Evolutionary conservation across 164 flowering plant species (phyloP), one percentile per base, ranked within the genome.

Genomic region (Malania oleifera): DNA sequence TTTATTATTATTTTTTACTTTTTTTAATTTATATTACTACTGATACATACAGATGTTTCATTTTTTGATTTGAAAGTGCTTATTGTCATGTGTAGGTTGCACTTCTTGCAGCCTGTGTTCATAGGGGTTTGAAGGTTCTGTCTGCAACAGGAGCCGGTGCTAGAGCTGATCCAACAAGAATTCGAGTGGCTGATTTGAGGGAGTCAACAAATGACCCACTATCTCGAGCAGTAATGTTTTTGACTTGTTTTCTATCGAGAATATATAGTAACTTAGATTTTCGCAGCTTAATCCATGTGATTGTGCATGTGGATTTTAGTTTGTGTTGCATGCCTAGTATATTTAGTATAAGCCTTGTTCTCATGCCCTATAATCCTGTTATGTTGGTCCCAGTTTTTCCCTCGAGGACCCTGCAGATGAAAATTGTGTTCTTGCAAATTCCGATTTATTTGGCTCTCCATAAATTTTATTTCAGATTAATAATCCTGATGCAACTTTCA

Each of bases 141-240:
- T 90, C 91, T 67, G 97, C 95, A 19, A 92, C 90, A 9, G 98
- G 98, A 66, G 98, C 97, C 47, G 98, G 98, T 43, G 98, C 97
- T 64, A 84, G 99, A 77, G 97, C 92, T 72, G 99, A 93, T 62
- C 97, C 97, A 44, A 90, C 99, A 62, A 82, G 97, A 70, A 82
- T 93, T 57, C 87, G 99, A n/a, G 69, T 93, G 48, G 92, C 97
- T 63, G 99, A 93, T 78, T 70, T 93, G 46, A 80, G 85, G 66
- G 95, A 93, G 72, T 90, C 97, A 46, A 79, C 76, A 59, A 90
- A 81, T 73, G 96, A 90, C 39, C 96, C 97, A 44, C 78, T 92
- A 41, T 92, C 97, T 62, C 80, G 97, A 67, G 31, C 96, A 29
- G 97, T 91, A 84, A 70, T 47, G 31, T 1, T 54, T 57, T 48